phyloP scores from a whole-genome alignment of 208 protist genomes.

The Acanthamoeba polyphaga region DNA sequence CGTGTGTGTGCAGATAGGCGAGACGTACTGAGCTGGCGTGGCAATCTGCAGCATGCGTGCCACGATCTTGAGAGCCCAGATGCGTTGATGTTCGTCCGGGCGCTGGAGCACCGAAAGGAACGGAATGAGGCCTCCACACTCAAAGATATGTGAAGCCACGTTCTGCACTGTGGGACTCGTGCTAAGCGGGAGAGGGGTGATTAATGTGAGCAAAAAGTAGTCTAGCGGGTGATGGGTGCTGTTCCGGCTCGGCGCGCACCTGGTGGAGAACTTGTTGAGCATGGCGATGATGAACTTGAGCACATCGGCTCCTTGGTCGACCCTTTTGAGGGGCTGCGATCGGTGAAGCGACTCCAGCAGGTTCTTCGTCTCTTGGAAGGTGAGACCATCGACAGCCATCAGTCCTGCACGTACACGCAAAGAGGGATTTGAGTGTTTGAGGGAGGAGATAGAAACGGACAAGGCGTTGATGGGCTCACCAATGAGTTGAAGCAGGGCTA shows the following conservation, averaged over 20 bases:
- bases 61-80: slow-evolving; percentile 60
- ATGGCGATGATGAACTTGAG: slow-evolving; percentile 55
- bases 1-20: neutral
- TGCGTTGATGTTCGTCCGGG: slow-evolving; percentile 21
- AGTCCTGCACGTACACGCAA: neutral
- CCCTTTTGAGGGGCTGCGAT: slow-evolving; percentile 13
- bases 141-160: slow-evolving; percentile 10
- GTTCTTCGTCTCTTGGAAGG: slow-evolving; percentile 42
- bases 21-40: neutral
- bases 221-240: neutral
- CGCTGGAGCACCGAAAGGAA: slow-evolving; percentile 22
- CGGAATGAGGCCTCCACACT: slow-evolving; percentile 49
- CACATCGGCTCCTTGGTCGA: slow-evolving; percentile 47
- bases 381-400: slow-evolving; percentile 40
- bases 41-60: slow-evolving; percentile 30
- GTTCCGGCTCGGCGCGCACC: neutral
- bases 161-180: slow-evolving; percentile 16
- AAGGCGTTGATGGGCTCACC: neutral
- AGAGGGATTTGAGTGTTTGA: neutral
- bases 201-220: neutral
- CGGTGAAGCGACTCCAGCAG: slow-evolving; percentile 42
- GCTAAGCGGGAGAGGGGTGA: neutral
- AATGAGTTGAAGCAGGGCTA: slow-evolving; percentile 63
- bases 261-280: slow-evolving; percentile 48
- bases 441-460: neutral